Percentiles rank a stretch among this genome's conserved stretches.
These are phyloP conservation scores for Alternaria brassicicola DNA, from an alignment of 2,329 filamentous ascomycete species.

Conservation along the genomic window DNA sequence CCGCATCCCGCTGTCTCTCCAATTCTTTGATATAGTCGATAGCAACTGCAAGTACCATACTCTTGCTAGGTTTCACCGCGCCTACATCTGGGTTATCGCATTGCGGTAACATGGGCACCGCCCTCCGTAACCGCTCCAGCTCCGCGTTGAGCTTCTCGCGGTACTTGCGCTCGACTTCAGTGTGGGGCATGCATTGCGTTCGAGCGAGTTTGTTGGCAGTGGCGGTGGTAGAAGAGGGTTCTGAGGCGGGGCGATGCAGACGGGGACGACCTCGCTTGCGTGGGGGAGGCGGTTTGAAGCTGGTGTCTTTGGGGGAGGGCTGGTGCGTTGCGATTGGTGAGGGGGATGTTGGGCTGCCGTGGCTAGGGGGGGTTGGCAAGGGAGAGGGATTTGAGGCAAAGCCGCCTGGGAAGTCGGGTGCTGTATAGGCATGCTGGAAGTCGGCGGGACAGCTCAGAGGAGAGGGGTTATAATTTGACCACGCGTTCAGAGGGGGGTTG, in stretches of 20 bases:
- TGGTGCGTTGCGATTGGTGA: constrained; percentile 2
- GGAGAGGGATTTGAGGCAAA: constrained; percentile 10
- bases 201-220: background rate
- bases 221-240: background rate
- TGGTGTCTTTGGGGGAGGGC: background rate
- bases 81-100: constrained; percentile 14
- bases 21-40: constrained; percentile 21
- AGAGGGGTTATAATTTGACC: constrained; percentile 3
- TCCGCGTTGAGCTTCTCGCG: constrained; percentile 31
- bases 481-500: constrained; percentile 2
- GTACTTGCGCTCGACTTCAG: constrained; percentile 27
- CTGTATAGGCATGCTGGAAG: constrained; percentile 4
- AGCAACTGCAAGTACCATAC: constrained; percentile 19
- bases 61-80: constrained; percentile 17
- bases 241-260: constrained; percentile 9
- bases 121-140: constrained; percentile 30
- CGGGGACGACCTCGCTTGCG: constrained; percentile 14
- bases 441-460: constrained; percentile 7
- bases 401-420: background rate
- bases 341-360: constrained; percentile 1
- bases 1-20: constrained; percentile 16
- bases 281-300: constrained; percentile 6
- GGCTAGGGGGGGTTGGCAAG: constrained; percentile 5
- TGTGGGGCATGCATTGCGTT: constrained; percentile 26
- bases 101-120: constrained; percentile 30